Base-by-base conservation (phyloP, 306 rosid species). In the Gleditsia sinensis region DNA sequence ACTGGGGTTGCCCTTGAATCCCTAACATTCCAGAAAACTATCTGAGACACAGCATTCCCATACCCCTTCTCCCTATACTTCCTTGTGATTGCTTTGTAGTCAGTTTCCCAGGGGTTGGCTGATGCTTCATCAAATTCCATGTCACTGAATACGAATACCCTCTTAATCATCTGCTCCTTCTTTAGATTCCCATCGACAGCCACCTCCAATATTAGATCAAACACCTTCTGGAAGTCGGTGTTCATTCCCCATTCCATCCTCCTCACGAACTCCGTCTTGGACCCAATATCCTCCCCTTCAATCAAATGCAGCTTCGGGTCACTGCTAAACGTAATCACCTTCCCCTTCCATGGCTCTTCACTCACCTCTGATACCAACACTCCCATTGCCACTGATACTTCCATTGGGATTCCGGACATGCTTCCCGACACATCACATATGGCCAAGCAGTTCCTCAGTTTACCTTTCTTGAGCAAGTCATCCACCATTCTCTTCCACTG, bases 341-440 rank as follows among this genome's bases (percentile, higher is more conserved):
- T 84, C 17, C 85, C 88, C 46, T 84, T 84, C 85, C 83, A 84
- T 11, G 85, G 88, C 39, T 76, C 84, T 60, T 76, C 82, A 27
- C 77, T 80, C 50, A 83, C 25, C 42, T 83, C 84, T 1, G 88
- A 77, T 19, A 80, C 77, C 66, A 84, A 14, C 3, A 84, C 49
- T 27, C 88, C 85, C 24, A 84, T 59, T 8, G 83, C 85, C 16
- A 83, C 61, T 16, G 66, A 71, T 16, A 83, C 84, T 21, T 76
- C 82, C 82, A 83, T 83, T 6, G 87, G 87, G 11, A 27, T 68
- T 36, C 88, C 85, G 0, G 0, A 0, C 88, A 80, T 84, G 66
- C 83, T 80, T 23, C 80, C 80, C 1, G 88, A 84, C 5, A 84
- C 83, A 66, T 83, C 84, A 67, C 74, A 76, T 5, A 83, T 77